Conservation (phyloP, 306 rosid species). For the Macrotyloma uniflorum region DNA sequence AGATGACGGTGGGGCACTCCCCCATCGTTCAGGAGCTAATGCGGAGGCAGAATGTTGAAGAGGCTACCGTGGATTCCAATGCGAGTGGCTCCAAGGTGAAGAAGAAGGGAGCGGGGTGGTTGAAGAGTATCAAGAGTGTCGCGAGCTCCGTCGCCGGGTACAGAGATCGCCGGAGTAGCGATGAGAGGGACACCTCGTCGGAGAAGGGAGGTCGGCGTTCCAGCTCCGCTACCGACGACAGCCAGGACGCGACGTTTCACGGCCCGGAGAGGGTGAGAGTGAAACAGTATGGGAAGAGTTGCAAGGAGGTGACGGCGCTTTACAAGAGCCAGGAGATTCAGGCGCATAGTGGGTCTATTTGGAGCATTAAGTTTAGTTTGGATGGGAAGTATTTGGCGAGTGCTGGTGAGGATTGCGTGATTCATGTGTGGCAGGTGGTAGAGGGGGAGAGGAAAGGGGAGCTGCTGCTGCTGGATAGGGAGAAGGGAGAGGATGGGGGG, state of each 20-base stretch:
- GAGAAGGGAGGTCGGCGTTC: constrained; percentile 95
- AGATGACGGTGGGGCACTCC: constrained; percentile 93
- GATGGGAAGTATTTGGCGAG: constrained; percentile 96
- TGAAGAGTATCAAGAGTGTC: constrained; percentile 75
- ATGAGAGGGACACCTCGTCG: constrained; percentile 88
- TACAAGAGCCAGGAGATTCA: constrained; percentile 94
- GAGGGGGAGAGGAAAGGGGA: constrained; percentile 89
- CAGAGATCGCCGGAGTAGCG: constrained; percentile 82
- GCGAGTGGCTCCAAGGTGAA: constrained; percentile 52
- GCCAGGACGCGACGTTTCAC: constrained; percentile 84
- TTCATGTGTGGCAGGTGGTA: constrained; percentile 94
- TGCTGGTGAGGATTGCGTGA: constrained; percentile 96
- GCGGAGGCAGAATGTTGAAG: constrained; percentile 87
- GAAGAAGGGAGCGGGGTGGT: constrained; percentile 90
- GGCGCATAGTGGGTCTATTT: constrained; percentile 88
- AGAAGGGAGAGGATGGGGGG: constrained; percentile 63
- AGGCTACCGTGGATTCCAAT: constrained; percentile 40
- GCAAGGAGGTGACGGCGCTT: constrained; percentile 75
- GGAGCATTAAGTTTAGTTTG: constrained; percentile 95
- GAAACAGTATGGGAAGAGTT: constrained; percentile 84
- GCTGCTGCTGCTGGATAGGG: constrained; percentile 66
- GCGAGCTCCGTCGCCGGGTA: constrained; percentile 69
- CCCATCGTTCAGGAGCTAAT: constrained; percentile 96
- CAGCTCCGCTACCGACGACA: constrained; percentile 96
- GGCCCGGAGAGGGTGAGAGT: constrained; percentile 91